A percentile compares a stretch with the other conserved stretches of the same genome.
Evolutionary conservation across 805 yeast genomes (phyloP).

Genomic region (Myxozyma lipomycoides): DNA sequence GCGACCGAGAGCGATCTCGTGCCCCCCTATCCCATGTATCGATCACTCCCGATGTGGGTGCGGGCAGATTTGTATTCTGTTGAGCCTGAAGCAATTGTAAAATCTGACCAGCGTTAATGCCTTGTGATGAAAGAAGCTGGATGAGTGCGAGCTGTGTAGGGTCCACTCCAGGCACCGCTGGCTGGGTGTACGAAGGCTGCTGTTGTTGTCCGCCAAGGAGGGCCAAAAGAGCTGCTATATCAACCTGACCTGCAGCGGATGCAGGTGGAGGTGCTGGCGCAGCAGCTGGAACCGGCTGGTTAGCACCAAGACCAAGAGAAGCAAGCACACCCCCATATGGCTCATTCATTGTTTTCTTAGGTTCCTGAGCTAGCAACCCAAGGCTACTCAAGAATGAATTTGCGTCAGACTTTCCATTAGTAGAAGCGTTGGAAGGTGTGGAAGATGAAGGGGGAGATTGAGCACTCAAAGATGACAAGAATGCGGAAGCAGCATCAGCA

Average conservation of each 20-base stretch:
- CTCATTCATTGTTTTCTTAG: neutral
- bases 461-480: slow-evolving; percentile 2
- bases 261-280: slow-evolving; percentile 14
- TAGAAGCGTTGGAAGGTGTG: neutral
- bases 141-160: slow-evolving; percentile 43
- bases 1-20: slow-evolving; percentile 14
- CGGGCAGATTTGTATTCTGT: slow-evolving; percentile 9
- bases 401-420: neutral
- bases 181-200: slow-evolving; percentile 6
- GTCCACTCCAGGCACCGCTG: slow-evolving; percentile 9
- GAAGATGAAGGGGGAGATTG: neutral
- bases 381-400: neutral
- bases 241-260: slow-evolving; percentile 23
- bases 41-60: slow-evolving; percentile 4
- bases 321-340: slow-evolving; percentile 11
- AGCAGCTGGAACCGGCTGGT: slow-evolving; percentile 12
- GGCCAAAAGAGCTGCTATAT: slow-evolving; percentile 3
- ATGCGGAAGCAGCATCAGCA: slow-evolving; percentile 10
- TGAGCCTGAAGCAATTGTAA: slow-evolving; percentile 20
- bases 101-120: slow-evolving; percentile 33
- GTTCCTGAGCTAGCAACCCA: neutral
- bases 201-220: slow-evolving; percentile 3
- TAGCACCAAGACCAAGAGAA: slow-evolving; percentile 8
- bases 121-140: slow-evolving; percentile 39
- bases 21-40: slow-evolving; percentile 8